These are phyloP conservation scores for Hypoxylon fragiforme DNA, from an alignment of 495 filamentous ascomycete species.

Conservation along the genomic window DNA sequence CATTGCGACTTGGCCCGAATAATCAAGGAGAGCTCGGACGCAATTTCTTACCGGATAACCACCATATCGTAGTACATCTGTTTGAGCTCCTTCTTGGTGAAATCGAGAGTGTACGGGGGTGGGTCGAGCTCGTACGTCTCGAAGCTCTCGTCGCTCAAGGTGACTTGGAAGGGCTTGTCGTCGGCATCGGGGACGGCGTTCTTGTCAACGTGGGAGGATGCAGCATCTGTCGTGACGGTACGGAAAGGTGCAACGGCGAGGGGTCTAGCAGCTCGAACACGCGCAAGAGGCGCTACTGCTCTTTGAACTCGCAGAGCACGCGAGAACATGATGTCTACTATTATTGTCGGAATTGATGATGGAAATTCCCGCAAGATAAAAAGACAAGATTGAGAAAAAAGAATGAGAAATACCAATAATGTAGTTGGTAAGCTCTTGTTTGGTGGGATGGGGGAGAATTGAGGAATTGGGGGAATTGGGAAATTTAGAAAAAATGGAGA, in stretches of 20 bases:
- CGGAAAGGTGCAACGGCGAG: constrained; percentile 59
- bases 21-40: neutral
- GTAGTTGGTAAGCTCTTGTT: constrained; percentile 16
- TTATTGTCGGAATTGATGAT: constrained; percentile 1
- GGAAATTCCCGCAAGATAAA: neutral
- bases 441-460: constrained; percentile 2
- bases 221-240: constrained; percentile 91
- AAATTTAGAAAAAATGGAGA: constrained; percentile 26
- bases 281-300: constrained; percentile 44
- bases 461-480: no score
- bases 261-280: constrained; percentile 44
- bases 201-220: constrained; percentile 86
- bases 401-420: constrained; percentile 6
- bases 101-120: constrained; percentile 83
- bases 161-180: constrained; percentile 89
- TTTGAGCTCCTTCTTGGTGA: constrained; percentile 97
- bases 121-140: constrained; percentile 99
- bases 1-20: constrained; percentile 6
- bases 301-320: constrained; percentile 53
- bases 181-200: constrained; percentile 79
- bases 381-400: constrained; percentile 1
- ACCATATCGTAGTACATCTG: constrained; percentile 99
- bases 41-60: constrained; percentile 68
- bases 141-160: constrained; percentile 95
- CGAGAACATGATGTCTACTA: constrained; percentile 58